phyloP scores from a whole-genome alignment of 2,329 filamentous ascomycete species.

The Aspergillus novoparasiticus region DNA sequence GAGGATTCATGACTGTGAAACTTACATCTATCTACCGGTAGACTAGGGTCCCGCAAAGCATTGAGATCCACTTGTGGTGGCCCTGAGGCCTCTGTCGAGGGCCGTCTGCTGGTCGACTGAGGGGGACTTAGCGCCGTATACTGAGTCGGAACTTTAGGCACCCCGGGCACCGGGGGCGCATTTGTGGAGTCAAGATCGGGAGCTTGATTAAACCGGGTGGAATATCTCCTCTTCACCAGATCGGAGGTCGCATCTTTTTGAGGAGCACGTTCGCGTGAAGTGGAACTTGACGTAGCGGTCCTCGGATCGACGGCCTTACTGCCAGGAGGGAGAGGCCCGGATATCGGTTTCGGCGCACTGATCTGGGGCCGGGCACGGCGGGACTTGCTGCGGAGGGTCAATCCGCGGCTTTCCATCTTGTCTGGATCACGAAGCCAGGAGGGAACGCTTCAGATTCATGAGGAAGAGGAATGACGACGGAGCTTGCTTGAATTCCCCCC shows the following conservation, averaged over 20 bases:
- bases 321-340: constrained; percentile 40
- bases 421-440: neutral
- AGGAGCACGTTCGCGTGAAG: constrained; percentile 45
- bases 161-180: constrained; percentile 69
- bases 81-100: constrained; percentile 58
- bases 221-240: constrained; percentile 92
- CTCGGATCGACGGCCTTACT: constrained; percentile 39
- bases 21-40: constrained; percentile 78
- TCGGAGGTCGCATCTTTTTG: constrained; percentile 66
- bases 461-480: constrained; percentile 12
- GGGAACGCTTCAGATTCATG: constrained; percentile 9
- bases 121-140: constrained; percentile 54
- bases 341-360: constrained; percentile 62
- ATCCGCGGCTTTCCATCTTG: constrained; percentile 57
- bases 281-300: constrained; percentile 30
- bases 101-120: constrained; percentile 45
- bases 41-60: constrained; percentile 75
- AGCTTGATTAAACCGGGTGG: constrained; percentile 81
- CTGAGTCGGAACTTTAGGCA: constrained; percentile 62
- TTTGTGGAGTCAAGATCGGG: constrained; percentile 65
- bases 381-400: constrained; percentile 66
- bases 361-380: constrained; percentile 57
- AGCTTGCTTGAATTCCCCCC: constrained; percentile 8
- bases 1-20: constrained; percentile 16
- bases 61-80: constrained; percentile 73